phyloP scores from a whole-genome alignment of 257 asterid species.

The Phtheirospermum japonicum region DNA sequence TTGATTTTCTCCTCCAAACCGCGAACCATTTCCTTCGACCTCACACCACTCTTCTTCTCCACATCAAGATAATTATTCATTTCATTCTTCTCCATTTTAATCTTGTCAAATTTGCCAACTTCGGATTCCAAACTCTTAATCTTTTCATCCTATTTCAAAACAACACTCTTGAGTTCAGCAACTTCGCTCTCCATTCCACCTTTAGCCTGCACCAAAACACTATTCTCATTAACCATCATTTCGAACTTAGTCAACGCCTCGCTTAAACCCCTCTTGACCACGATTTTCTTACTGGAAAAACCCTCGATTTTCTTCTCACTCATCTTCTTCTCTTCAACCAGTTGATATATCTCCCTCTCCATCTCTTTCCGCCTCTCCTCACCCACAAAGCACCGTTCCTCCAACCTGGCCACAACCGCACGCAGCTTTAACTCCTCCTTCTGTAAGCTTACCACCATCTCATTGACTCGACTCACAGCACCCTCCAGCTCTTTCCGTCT shows the following conservation, averaged over 20 bases:
- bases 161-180: conserved; percentile 32
- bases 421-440: conserved; percentile 43
- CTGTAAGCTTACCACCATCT: conserved; percentile 38
- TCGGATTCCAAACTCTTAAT: conserved; percentile 43
- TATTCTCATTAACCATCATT: conserved; percentile 42
- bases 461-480: conserved; percentile 41
- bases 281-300: conserved; percentile 45
- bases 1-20: background rate
- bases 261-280: conserved; percentile 40
- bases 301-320: conserved; percentile 36
- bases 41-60: background rate
- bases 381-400: conserved; percentile 46
- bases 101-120: conserved; percentile 42
- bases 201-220: conserved; percentile 39
- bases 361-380: conserved; percentile 52
- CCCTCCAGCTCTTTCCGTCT: conserved; percentile 51
- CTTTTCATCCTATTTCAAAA: conserved; percentile 40
- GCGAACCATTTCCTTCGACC: background rate
- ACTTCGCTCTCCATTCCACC: conserved; percentile 34
- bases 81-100: conserved; percentile 42
- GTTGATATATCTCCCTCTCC: too few species aligned
- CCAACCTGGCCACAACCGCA: conserved; percentile 45
- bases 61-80: background rate
- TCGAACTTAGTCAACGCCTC: conserved; percentile 34
- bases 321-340: conserved; percentile 43